These are phyloP conservation scores for Hemisphaericaspora subhashii DNA, from an alignment of 1,139 yeast genomes.

Conservation along the genomic window DNA sequence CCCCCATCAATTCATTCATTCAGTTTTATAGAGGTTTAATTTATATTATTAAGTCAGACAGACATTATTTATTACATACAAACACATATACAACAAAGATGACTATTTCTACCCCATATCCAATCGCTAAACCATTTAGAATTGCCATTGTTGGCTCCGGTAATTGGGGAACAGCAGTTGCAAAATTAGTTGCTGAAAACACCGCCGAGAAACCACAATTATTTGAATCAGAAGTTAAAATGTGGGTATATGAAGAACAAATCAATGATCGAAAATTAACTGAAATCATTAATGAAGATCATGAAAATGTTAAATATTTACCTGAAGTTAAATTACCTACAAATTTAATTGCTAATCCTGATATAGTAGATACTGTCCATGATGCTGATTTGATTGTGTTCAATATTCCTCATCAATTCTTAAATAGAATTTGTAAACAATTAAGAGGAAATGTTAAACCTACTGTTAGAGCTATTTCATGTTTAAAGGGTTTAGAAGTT, in stretches of 20 bases:
- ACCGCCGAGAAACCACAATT: slow-evolving; percentile 64
- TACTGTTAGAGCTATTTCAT: slow-evolving; percentile 79
- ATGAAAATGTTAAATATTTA: slow-evolving; percentile 86
- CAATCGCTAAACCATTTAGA: slow-evolving; percentile 45
- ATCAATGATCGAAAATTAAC: slow-evolving; percentile 73
- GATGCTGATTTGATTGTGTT: slow-evolving; percentile 83
- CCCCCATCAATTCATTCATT: too few relatives aligned
- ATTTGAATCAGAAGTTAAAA: slow-evolving; percentile 68
- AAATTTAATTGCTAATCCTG: slow-evolving; percentile 84
- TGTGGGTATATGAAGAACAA: slow-evolving; percentile 94
- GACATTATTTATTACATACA: not conserved
- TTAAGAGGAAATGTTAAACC: slow-evolving; percentile 72
- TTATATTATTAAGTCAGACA: too few relatives aligned
- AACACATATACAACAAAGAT: slow-evolving; percentile 19
- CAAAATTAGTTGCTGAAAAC: slow-evolving; percentile 90
- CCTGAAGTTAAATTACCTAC: slow-evolving; percentile 79
- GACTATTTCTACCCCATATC: slow-evolving; percentile 36
- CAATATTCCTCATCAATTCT: slow-evolving; percentile 93
- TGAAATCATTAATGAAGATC: slow-evolving; percentile 80
- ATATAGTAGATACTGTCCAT: slow-evolving; percentile 65
- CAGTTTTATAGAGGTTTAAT: too few relatives aligned
- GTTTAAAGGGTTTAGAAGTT: slow-evolving; percentile 90
- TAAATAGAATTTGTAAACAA: slow-evolving; percentile 70
- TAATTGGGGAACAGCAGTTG: slow-evolving; percentile 95
- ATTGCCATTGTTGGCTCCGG: slow-evolving; percentile 75